phyloP scores from a whole-genome alignment of 495 filamentous ascomycete species.

The Penicillium coffeae region DNA sequence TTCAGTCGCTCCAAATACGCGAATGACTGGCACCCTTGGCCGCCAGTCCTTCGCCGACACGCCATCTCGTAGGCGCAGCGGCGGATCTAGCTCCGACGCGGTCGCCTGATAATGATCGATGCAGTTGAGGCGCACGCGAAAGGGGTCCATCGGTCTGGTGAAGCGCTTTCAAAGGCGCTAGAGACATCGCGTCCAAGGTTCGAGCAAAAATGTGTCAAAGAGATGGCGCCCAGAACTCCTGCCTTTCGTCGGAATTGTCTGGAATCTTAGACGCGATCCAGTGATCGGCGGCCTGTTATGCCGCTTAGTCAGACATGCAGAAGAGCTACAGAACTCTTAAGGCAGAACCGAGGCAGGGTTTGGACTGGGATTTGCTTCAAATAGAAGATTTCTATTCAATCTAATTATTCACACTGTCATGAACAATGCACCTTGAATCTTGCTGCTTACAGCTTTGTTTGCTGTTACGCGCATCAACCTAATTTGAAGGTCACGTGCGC shows the following conservation, averaged over 20 bases:
- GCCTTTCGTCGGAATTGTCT: not conserved
- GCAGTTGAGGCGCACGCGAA: conserved; percentile 88
- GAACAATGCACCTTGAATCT: not conserved
- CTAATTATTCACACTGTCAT: too few species aligned
- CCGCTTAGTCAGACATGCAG: not conserved
- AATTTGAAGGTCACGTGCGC: not conserved
- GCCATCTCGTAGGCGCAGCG: conserved; percentile 55
- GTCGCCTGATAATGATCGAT: conserved; percentile 86
- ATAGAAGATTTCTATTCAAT: too few species aligned
- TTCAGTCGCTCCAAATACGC: conserved; percentile 90
- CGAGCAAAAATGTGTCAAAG: conserved; percentile 6
- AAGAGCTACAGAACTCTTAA: too few species aligned
- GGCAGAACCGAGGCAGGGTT: too few species aligned
- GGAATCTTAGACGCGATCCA: conserved; percentile 4
- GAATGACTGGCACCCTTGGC: conserved; percentile 78
- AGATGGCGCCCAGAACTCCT: not conserved
- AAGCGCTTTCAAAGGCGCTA: conserved; percentile 22
- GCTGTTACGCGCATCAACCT: not conserved
- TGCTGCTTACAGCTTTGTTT: not conserved
- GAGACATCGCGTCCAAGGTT: conserved; percentile 22
- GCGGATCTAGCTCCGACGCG: conserved; percentile 78
- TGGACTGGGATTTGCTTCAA: too few species aligned
- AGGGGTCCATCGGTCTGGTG: conserved; percentile 53
- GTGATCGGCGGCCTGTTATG: conserved; percentile 3
- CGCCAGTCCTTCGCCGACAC: conserved; percentile 49